Evolutionary conservation across 1,139 yeast species (phyloP), one percentile per base, ranked within the genome.

Genomic region (Candida dubliniensis): DNA sequence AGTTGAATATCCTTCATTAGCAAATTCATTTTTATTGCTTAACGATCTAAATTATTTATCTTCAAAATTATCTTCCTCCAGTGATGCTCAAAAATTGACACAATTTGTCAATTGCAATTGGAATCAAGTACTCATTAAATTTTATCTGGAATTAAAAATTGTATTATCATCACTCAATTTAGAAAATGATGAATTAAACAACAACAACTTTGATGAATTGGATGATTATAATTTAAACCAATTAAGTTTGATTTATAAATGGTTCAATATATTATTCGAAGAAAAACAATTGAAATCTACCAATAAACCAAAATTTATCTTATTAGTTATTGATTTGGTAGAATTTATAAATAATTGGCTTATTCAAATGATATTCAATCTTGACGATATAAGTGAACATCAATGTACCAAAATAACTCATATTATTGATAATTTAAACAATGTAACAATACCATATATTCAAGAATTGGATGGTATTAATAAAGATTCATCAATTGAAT

Each of bases 321-420:
- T 53, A 26, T 48, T 69, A 31, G 47, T 70, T 9, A 44, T 57
- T 8, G 60, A 59, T 29, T 50, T 63, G 37, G 59, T 71, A 30
- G 67, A 68, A 24, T 64, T 64, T 46, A 55, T 64, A 34, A 65
- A 65, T 48, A 60, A 55, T 40, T 63, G 69, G 60, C 44, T 69
- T 10, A 55, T 64, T 8, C 58, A 63, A 25, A 49, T 62, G 11
- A 60, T 72, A 4, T 42, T 68, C 11, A 47, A 57, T 5, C 51
- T 63, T 30, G 52, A 53, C 8, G 77, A 71, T 43, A 71, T 74
- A 30, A 63, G 73, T 5, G 77, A 72, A 49, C 54, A 51, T 23
- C 75, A 64, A 43, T 66, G 74, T 2, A 57, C 55, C 8, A 65
- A 60, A 45, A 56, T 70, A 15, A 59, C 67, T 2, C 54, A 58